Percentiles rank a stretch among this genome's conserved stretches.
These are phyloP conservation scores for Heterococcus sp. DNA, from an alignment of 108 stramenopile species.

Conservation along the genomic window DNA sequence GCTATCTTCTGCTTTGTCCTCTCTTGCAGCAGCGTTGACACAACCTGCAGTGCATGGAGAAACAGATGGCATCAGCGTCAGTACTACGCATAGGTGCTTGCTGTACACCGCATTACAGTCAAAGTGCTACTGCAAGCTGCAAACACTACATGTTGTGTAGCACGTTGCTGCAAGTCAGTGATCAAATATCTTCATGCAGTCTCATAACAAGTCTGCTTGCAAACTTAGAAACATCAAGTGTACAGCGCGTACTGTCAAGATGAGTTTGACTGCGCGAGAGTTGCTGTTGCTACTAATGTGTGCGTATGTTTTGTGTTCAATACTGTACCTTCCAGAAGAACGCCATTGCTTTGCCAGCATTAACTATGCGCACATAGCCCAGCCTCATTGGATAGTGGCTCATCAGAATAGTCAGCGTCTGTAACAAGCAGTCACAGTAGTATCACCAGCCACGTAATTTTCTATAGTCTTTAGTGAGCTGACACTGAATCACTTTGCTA, in stretches of 20 bases:
- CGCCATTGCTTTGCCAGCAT: constrained; percentile 4
- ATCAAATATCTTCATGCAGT: neutral
- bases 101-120: too few species aligned
- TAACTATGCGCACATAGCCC: constrained; percentile 22
- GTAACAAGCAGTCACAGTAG: neutral
- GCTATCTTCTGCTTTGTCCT: constrained; percentile 24
- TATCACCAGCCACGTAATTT: too few species aligned
- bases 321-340: constrained; percentile 28
- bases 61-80: too few species aligned
- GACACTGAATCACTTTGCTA: too few species aligned
- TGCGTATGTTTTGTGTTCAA: neutral
- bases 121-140: too few species aligned
- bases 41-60: constrained; percentile 5
- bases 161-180: neutral
- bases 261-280: neutral
- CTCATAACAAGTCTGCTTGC: neutral
- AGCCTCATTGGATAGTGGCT: constrained; percentile 32
- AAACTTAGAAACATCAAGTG: neutral
- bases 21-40: constrained; percentile 15
- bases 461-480: too few species aligned
- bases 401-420: constrained; percentile 7
- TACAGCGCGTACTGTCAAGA: neutral
- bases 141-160: neutral
- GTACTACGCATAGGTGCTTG: too few species aligned
- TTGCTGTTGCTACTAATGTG: neutral